Base-by-base conservation (phyloP, 2,329 filamentous ascomycete species). In the Pseudopyricularia javanii region DNA sequence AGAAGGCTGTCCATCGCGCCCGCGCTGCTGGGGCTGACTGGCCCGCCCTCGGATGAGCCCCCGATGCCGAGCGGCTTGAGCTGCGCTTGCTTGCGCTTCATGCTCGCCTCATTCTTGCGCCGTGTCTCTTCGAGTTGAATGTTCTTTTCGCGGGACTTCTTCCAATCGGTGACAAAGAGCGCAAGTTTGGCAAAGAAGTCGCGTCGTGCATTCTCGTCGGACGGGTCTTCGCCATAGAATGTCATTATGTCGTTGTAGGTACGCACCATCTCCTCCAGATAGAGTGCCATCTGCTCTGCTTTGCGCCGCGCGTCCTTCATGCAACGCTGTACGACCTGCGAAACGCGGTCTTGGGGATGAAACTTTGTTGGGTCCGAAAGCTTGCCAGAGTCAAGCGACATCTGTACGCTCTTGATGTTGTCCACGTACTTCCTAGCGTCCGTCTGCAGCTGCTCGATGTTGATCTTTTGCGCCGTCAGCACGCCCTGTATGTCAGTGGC, bases 271-370 rank as follows among this genome's bases (percentile, higher is more conserved):
- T 96, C 90, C 59, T 95, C 91, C 48, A 97, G 73, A 66, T 95
- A 96, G 22, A 97, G 74, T 64, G 88, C 80, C 83, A 97, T 86
- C 72, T 97, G 93, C 68, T 96, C 91, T 2, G 93, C 90, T 74
- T 97, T 98, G 61, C 91, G 80, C 56, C 93, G 76, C 20, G 93
- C 93, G 59, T 98, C 93, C 73, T 96, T 97, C 91, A 98, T 97
- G 59, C 80, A 85, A 51, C 91, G 79, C 69, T 95, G 89, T 53
- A 95, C 91, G 33, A 97, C 78, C 68, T 94, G 88, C 57, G 85
- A 86, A 45, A 97, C 91, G 56, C 93, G 88, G 67, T 98, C 93
- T 69, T 97, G 88, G 17, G 93, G 91, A 64, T 98, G 93, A 76
- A 98, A 98, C 62, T 91, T 94, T 75, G 93, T 96, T 47, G 91